A percentile compares a stretch with the other conserved stretches of the same genome.
Conservation (phyloP, 2,329 filamentous ascomycete species). For the Aquanectria penicillioides region DNA sequence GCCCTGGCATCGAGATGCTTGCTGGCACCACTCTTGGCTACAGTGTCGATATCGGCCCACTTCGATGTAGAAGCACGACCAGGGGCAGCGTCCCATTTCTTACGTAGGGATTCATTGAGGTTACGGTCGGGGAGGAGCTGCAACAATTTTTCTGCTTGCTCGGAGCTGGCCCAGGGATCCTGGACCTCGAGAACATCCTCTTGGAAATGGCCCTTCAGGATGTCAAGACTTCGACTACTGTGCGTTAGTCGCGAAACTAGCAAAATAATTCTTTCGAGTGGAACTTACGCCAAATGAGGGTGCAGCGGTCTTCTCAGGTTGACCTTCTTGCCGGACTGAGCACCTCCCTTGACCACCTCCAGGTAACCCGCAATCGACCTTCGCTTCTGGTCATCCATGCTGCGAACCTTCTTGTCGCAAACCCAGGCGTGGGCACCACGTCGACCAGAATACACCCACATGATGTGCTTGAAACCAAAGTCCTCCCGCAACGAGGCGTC, state of each 20-base stretch:
- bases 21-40: conserved; percentile 81
- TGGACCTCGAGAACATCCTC: conserved; percentile 83
- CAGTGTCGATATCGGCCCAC: conserved; percentile 91
- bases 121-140: conserved; percentile 83
- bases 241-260: conserved; percentile 25
- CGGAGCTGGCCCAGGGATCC: conserved; percentile 80
- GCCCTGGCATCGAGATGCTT: conserved; percentile 77
- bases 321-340: conserved; percentile 86
- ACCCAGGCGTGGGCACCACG: conserved; percentile 98
- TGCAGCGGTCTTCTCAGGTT: conserved; percentile 87
- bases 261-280: neutral
- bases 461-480: conserved; percentile 95
- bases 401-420: conserved; percentile 86
- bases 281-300: conserved; percentile 79
- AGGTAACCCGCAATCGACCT: conserved; percentile 89
- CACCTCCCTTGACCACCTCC: conserved; percentile 87
- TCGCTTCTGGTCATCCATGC: conserved; percentile 86
- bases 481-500: conserved; percentile 89
- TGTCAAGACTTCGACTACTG: conserved; percentile 79
- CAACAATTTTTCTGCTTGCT: conserved; percentile 81
- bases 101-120: conserved; percentile 81
- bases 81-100: conserved; percentile 90
- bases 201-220: conserved; percentile 86
- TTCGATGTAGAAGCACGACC: conserved; percentile 81
- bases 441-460: conserved; percentile 98